Evolutionary conservation across 305 asterid species (phyloP), one percentile per base, ranked within the genome.

Genomic region (Stenogyne calaminthoides): DNA sequence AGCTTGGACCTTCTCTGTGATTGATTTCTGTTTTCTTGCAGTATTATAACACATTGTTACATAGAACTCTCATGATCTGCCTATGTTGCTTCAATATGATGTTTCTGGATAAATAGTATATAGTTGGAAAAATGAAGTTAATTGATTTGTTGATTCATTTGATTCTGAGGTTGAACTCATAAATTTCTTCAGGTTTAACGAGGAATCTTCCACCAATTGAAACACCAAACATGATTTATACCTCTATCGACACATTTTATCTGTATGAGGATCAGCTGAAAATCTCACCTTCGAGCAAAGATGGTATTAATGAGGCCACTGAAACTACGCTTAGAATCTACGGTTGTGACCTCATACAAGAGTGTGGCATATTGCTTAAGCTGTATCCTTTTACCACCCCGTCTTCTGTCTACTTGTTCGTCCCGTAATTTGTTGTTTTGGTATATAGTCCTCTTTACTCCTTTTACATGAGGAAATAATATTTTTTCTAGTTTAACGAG

Each of bases 261-360:
- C 77, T 89, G 64, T 78, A 94, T 12, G 95, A 89, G 10, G 94
- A 93, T 59, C 87, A 89, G 76, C 81, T 93, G 69, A 85, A 81
- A 78, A 80, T 80, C 73, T 91, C 91, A 0, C 97, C 98, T 37
- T 93, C 98, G 46, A 76, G 83, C 71, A 89, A 86, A 79, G 93
- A 93, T 81, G 98, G 87, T 63, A 89, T 93, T 57, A 93, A 93
- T 74, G 87, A 86, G 70, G 86, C 85, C 67, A 93, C 94, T 0
- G 96, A 93, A 73, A 89, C 85, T 64, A 81, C 90, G 14, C 92
- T 91, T 64, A 72, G 97, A 80, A 88, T 91, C 54, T 93, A 93
- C 46, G 97, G 98, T 32, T 91, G 98, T 76, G 96, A 93, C 78
- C 95, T 91, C 67, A 86, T 91, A 25, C 98, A 91, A 83, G 96